phyloP scores from a whole-genome alignment of 352 stramenopile species.

The Phytophthora sp. region DNA sequence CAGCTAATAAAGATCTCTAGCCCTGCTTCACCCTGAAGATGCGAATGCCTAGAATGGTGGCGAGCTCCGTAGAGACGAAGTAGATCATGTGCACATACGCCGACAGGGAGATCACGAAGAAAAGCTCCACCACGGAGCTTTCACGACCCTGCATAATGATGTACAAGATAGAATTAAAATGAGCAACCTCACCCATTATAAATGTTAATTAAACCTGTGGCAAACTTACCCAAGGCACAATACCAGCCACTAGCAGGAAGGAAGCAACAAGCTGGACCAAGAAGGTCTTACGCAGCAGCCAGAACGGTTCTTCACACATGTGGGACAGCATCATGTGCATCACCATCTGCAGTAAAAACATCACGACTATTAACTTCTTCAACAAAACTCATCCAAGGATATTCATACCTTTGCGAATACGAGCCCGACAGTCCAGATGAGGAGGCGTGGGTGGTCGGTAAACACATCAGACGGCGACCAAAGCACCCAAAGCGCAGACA shows the following conservation, averaged over 20 bases:
- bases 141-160: conserved; percentile 55
- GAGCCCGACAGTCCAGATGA: conserved; percentile 86
- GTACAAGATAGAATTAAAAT: conserved; percentile 3
- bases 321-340: conserved; percentile 92
- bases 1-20: conserved; percentile 16
- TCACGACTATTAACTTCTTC: neutral
- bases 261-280: conserved; percentile 64
- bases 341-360: conserved; percentile 64
- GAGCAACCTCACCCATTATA: no score
- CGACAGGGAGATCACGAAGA: conserved; percentile 75
- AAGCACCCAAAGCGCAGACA: conserved; percentile 78
- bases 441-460: conserved; percentile 77
- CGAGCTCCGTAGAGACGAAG: conserved; percentile 77
- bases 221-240: conserved; percentile 77
- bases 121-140: conserved; percentile 72
- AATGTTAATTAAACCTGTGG: neutral
- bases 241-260: conserved; percentile 67
- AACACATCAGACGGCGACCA: conserved; percentile 87
- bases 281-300: conserved; percentile 87
- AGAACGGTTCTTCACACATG: conserved; percentile 88
- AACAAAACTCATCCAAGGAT: neutral
- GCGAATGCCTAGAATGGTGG: conserved; percentile 75
- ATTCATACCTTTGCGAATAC: conserved; percentile 77
- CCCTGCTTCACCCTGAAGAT: conserved; percentile 85
- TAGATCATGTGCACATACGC: conserved; percentile 88